Conservation (phyloP, 805 yeast genomes). For the Candida cerambycidarum region DNA sequence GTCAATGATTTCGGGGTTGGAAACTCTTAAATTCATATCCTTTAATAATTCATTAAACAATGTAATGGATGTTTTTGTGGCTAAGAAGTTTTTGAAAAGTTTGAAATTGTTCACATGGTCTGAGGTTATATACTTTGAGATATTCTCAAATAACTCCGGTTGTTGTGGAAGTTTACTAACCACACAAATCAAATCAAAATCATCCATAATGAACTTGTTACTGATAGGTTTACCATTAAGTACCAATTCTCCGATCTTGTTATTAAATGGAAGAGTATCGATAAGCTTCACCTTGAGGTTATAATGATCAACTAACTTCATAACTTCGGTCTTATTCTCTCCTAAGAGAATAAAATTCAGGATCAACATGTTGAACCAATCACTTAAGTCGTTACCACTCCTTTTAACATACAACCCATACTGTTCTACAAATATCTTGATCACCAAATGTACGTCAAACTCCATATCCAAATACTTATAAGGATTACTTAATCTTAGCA, state of each 20-base stretch:
- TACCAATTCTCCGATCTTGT: conserved; percentile 25
- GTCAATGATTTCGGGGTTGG: conserved; percentile 3
- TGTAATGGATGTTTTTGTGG: too few relatives aligned
- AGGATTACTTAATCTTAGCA: conserved; percentile 72
- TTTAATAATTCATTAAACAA: conserved; percentile 6
- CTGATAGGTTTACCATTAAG: conserved; percentile 22
- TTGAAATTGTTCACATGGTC: conserved; percentile 7
- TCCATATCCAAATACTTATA: conserved; percentile 75
- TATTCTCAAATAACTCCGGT: conserved; percentile 6
- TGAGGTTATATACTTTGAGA: conserved; percentile 9
- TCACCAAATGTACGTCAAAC: conserved; percentile 31
- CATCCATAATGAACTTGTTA: conserved; percentile 14
- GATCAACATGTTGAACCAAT: conserved; percentile 13
- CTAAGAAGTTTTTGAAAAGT: conserved; percentile 9
- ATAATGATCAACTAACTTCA: conserved; percentile 7
- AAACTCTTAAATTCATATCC: conserved; percentile 2
- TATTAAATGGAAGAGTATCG: conserved; percentile 10
- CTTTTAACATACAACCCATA: conserved; percentile 3
- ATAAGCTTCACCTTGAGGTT: background rate
- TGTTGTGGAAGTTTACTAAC: background rate
- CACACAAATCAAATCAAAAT: conserved; percentile 15
- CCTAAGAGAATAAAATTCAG: conserved; percentile 12
- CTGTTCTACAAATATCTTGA: conserved; percentile 58
- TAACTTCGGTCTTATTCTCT: conserved; percentile 9
- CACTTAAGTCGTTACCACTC: conserved; percentile 7